A percentile compares a stretch with the other conserved stretches of the same genome.
These are phyloP conservation scores for Leccinum barrowsii DNA, from an alignment of 768 basidiomycete genomes.

Conservation along the genomic window DNA sequence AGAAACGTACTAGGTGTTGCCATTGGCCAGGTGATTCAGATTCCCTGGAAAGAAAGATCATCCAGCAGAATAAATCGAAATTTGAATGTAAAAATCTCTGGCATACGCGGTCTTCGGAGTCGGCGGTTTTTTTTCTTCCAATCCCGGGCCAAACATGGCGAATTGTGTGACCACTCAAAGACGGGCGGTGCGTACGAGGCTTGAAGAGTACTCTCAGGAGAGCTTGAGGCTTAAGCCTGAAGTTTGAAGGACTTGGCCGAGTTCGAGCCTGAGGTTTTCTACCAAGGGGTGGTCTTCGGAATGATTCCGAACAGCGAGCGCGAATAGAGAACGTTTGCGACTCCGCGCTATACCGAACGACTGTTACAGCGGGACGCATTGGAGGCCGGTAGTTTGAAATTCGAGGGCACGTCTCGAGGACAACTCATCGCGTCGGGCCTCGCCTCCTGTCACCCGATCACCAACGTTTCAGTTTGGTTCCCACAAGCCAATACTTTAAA, in stretches of 20 bases:
- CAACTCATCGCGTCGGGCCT: not conserved
- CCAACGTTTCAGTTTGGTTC: not conserved
- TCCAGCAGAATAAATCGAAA: not conserved
- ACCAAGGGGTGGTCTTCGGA: not conserved
- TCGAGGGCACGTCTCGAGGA: not conserved
- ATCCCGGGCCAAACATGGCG: not conserved
- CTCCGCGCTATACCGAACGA: not conserved
- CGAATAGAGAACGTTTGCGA: not conserved
- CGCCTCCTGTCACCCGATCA: not conserved
- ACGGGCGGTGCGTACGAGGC: not conserved
- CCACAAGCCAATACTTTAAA: not conserved
- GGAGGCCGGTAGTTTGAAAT: not conserved
- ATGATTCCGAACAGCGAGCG: not conserved
- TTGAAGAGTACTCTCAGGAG: not conserved
- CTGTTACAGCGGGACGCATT: not conserved
- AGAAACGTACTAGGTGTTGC: no score
- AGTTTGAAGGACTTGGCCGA: not conserved
- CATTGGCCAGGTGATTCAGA: no score
- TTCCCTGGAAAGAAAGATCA: not conserved
- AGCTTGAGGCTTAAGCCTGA: not conserved
- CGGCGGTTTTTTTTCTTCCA: not conserved
- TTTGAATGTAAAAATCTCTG: not conserved
- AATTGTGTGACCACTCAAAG: not conserved
- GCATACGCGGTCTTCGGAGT: not conserved
- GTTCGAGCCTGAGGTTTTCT: not conserved